A percentile compares a stretch with the other conserved stretches of the same genome.
Conservation (phyloP, 192 early-diverging fungal species). For the Entrophospora sp. region DNA sequence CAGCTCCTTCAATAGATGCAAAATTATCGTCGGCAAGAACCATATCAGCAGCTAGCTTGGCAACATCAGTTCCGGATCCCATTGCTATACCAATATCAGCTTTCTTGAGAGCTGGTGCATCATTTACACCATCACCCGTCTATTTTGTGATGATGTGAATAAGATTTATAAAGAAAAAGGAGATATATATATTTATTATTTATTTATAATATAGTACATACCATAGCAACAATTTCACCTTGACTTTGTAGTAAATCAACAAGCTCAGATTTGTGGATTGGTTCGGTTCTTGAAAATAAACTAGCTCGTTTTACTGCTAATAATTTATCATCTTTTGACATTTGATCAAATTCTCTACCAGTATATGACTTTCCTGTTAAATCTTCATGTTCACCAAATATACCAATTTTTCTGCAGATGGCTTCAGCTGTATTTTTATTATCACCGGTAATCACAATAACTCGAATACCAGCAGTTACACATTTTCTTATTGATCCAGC, state of each 20-base stretch:
- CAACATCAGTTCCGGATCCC: slow-evolving; percentile 72
- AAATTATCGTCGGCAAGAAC: slow-evolving; percentile 42
- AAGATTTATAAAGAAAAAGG: too few species aligned
- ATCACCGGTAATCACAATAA: slow-evolving; percentile 87
- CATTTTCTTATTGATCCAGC: slow-evolving; percentile 47
- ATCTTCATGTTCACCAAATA: slow-evolving; percentile 42
- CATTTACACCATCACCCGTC: slow-evolving; percentile 92
- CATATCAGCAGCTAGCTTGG: slow-evolving; percentile 62
- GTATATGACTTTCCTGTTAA: slow-evolving; percentile 67
- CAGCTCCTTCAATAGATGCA: slow-evolving; percentile 44
- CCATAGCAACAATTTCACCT: slow-evolving; percentile 67
- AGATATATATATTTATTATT: slow-evolving; percentile 22
- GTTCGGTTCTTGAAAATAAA: slow-evolving; percentile 88
- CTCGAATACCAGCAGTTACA: slow-evolving; percentile 56
- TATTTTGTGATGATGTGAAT: too few species aligned
- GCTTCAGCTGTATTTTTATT: slow-evolving; percentile 66
- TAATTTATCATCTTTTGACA: slow-evolving; percentile 62
- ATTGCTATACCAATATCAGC: slow-evolving; percentile 86
- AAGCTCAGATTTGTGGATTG: slow-evolving; percentile 84
- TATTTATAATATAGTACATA: slow-evolving; percentile 10
- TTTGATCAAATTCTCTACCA: slow-evolving; percentile 90
- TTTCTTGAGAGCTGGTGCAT: slow-evolving; percentile 84
- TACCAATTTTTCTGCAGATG: slow-evolving; percentile 69
- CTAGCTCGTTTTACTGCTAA: slow-evolving; percentile 64
- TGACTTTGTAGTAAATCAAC: slow-evolving; percentile 63